Conservation (phyloP, 805 yeast species). For the Saccharomycopsis lassenensis region DNA sequence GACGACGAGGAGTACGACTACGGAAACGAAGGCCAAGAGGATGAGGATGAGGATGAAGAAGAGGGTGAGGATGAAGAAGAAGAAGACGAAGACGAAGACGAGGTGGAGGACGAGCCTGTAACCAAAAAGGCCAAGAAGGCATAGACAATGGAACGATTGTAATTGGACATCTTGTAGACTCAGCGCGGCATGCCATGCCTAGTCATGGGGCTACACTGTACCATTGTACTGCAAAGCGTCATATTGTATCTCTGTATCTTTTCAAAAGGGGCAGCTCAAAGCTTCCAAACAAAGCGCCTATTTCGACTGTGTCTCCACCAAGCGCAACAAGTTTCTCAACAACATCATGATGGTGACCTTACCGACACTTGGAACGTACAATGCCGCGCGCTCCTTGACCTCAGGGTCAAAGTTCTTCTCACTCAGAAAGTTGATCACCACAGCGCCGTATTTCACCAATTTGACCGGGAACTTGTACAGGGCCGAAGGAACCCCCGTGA, state of each 20-base stretch:
- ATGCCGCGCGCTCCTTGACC: conserved; percentile 75
- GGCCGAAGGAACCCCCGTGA: conserved; percentile 90
- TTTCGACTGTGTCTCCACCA: too few species aligned
- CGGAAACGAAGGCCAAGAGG: background rate
- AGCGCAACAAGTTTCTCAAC: conserved; percentile 74
- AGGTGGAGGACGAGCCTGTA: background rate
- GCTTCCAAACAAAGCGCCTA: too few species aligned
- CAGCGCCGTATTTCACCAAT: conserved; percentile 75
- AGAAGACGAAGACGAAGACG: background rate
- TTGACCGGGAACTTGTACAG: conserved; percentile 79
- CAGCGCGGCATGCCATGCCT: background rate
- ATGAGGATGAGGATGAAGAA: background rate
- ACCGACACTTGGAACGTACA: conserved; percentile 92
- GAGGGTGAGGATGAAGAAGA: background rate
- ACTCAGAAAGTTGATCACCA: conserved; percentile 81
- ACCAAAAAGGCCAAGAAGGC: background rate
- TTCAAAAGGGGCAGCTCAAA: too few species aligned
- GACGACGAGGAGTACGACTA: background rate
- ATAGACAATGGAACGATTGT: background rate
- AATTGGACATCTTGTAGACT: background rate
- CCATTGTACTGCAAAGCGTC: too few species aligned
- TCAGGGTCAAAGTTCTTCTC: conserved; percentile 72
- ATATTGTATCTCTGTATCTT: too few species aligned
- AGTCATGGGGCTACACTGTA: background rate
- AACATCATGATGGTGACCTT: conserved; percentile 95